Base-by-base conservation (phyloP, 2,329 filamentous ascomycete species). In the Botrytis fragariae region DNA sequence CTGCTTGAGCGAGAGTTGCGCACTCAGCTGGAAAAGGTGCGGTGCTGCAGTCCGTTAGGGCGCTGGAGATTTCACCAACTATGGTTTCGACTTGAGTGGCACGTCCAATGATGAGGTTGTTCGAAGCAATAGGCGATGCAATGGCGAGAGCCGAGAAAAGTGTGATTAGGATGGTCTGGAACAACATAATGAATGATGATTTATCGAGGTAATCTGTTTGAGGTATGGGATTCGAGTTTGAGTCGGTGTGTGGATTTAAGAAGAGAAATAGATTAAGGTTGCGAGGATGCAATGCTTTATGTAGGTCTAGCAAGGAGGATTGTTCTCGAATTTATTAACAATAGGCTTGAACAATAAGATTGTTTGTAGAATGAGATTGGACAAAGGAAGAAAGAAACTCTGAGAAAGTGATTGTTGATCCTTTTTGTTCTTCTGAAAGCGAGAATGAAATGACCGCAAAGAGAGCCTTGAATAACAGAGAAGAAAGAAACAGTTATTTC, bases 11-110 rank as follows among this genome's bases (percentile, higher is more conserved):
- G 12, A 87, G 86, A 3, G 86, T 88, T 0, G 81, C 82, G 78
- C 90, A 91, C 80, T 90, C 87, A 4, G 79, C 81, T 9, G 84
- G 77, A 48, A 82, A 84, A 1, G 82, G 75, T 4, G 84, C 81
- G 57, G 81, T 81, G 54, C 79, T 76, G 81, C 88, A 90, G 32
- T 84, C 78, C 6, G 80, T 79, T 3, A 44, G 16, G 0, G 87
- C 86, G 0, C 77, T 81, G 0, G 88, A 83, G 77, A 90, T 86
- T n/a, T 48, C 51, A n/a, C n/a, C 12, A 25, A 70, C n/a, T 32
- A 39, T 45, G 4, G 25, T 12, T 37, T 16, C 16, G 65, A 44
- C 57, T 44, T 9, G 10, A 20, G 35, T 54, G 6, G 18, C 54
- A 22, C 32, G 54, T n/a, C 29, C 32, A 16, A 35, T 12, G 25